Base-by-base conservation (phyloP, 2,329 filamentous ascomycete genomes). In the Coniochaeta sp. region DNA sequence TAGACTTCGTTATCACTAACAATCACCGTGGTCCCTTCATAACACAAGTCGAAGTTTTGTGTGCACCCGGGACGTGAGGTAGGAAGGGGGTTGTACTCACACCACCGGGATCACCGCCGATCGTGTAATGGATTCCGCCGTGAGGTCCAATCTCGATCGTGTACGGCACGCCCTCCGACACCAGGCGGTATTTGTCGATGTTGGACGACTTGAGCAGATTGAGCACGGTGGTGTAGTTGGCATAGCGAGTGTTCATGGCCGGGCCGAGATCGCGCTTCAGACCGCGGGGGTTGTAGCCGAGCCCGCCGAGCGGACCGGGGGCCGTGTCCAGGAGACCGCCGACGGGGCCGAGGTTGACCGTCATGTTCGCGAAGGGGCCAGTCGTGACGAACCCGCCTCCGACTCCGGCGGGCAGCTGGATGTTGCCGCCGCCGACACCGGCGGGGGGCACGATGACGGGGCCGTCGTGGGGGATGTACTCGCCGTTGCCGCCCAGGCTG, bases 311-410 rank as follows among this genome's bases (percentile, higher is more conserved):
- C n/a, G 65, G 61, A 5, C 66, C 66, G 17, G 66, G 32, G 1
- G 55, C 57, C 0, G 61, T 62, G 3, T 63, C 66, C 16, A 59
- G 54, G 9, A 69, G 55, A 17, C 65, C 66, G 24, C 64, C 63
- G 19, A 71, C 66, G 10, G 72, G 72, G 4, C 73, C 73, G 22
- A 76, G 63, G 59, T 72, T 72, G 55, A 75, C 66, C 0, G 66
- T 69, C 64, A 72, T 69, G 63, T 72, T 72, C n/a, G 67, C 68
- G 3, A 82, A 73, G 0, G 81, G 79, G 0, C 79, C 79, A 2
- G 70, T 74, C 9, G 66, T 70, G 1, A 84, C 72, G 65, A 76
- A 83, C 7, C 81, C 81, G 54, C 82, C 81, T n/a, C 82, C 82
- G 0, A 71, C 70, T 24, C 79, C 81, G 0, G 75, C 52, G 16